Evolutionary conservation across 2,329 filamentous ascomycete genomes (phyloP).

Genomic region (Diaporthe longicolla): DNA sequence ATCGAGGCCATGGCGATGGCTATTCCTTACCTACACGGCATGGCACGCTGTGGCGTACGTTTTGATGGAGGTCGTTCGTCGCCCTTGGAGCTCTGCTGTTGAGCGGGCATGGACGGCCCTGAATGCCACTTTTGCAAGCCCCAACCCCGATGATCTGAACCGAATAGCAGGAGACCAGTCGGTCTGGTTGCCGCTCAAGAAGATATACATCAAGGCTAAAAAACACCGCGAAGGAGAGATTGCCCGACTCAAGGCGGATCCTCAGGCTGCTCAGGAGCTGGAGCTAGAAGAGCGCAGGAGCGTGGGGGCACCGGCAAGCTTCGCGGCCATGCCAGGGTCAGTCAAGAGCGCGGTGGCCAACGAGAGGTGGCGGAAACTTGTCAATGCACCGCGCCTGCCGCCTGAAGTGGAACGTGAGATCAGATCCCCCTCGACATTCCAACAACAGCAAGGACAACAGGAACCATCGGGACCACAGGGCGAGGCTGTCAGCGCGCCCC

Average conservation of each 20-base stretch:
- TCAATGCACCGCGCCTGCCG: constrained; percentile 51
- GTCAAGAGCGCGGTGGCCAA: constrained; percentile 63
- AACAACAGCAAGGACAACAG: constrained; percentile 37
- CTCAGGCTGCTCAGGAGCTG: constrained; percentile 63
- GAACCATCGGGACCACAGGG: constrained; percentile 13
- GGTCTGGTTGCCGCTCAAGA: constrained; percentile 68
- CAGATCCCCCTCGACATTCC: not conserved
- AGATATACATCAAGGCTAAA: constrained; percentile 66
- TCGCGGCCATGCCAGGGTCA: constrained; percentile 62
- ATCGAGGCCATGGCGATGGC: constrained; percentile 68
- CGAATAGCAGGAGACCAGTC: constrained; percentile 62
- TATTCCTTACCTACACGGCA: constrained; percentile 71
- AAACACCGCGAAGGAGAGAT: constrained; percentile 67
- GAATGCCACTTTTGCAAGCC: constrained; percentile 49
- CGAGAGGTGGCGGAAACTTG: constrained; percentile 66
- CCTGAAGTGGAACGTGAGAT: constrained; percentile 25
- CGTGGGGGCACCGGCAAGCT: constrained; percentile 57
- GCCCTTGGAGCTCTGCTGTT: constrained; percentile 55
- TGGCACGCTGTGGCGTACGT: constrained; percentile 72
- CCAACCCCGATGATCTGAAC: constrained; percentile 58
- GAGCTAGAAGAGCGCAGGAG: constrained; percentile 64
- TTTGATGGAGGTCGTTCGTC: constrained; percentile 63
- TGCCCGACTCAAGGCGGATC: constrained; percentile 61
- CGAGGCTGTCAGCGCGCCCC: not conserved
- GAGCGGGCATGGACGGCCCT: constrained; percentile 50